Percentiles rank a stretch among this genome's conserved stretches.
Evolutionary conservation across 345 rosid genomes (phyloP).

Genomic region (Salix udensis): DNA sequence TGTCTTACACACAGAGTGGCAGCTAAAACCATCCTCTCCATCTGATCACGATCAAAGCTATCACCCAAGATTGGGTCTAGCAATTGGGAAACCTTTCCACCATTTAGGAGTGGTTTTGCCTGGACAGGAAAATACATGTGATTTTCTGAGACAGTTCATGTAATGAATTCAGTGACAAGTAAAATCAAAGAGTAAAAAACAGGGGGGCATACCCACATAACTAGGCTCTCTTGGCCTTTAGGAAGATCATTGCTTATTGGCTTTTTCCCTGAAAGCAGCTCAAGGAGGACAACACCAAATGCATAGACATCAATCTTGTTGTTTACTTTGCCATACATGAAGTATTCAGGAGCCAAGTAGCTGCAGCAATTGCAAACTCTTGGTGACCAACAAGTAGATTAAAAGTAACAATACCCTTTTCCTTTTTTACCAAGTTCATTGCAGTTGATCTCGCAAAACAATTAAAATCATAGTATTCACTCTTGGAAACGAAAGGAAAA

Average conservation of each 20-base stretch:
- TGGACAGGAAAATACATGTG: slow-evolving; percentile 8
- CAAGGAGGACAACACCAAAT: slow-evolving; percentile 44
- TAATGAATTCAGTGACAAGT: too few species aligned
- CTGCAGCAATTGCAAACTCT: slow-evolving; percentile 38
- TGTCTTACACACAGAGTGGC: slow-evolving; percentile 25
- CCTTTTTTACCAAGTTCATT: not conserved
- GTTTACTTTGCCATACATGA: slow-evolving; percentile 89
- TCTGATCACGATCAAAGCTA: slow-evolving; percentile 22
- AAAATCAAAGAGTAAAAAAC: not conserved
- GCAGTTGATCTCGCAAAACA: not conserved
- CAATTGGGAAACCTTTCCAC: slow-evolving; percentile 23
- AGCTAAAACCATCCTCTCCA: slow-evolving; percentile 32
- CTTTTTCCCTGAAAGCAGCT: slow-evolving; percentile 23
- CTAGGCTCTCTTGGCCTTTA: slow-evolving; percentile 33
- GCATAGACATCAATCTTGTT: slow-evolving; percentile 95
- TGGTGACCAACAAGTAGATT: not conserved
- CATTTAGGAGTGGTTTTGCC: slow-evolving; percentile 27
- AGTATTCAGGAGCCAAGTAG: slow-evolving; percentile 96
- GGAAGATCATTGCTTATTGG: slow-evolving; percentile 32
- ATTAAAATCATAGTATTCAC: not conserved
- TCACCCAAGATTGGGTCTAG: slow-evolving; percentile 28
- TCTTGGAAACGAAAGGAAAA: not conserved
- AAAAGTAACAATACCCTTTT: not conserved
- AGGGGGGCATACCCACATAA: slow-evolving; percentile 29
- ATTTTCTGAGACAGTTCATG: not conserved